Base-by-base conservation (phyloP, 371 early-diverging fungal genomes). In the Mucor indicus region DNA sequence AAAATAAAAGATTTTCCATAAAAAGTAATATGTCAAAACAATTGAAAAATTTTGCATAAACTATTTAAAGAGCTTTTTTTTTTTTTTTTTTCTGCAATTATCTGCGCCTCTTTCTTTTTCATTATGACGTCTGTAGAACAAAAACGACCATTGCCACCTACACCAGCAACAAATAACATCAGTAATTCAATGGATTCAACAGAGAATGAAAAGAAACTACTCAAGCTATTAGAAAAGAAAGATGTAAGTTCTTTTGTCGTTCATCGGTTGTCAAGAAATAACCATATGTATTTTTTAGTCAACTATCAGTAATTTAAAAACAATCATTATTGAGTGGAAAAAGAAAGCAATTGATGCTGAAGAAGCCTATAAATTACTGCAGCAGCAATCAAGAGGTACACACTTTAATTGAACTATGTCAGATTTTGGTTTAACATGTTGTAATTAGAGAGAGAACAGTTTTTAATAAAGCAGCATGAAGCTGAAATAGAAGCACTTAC, bases 311-410 rank as follows among this genome's bases (percentile, higher is more conserved):
- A 53, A 53, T 19, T 30, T 59, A 44, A 59, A 59, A 25, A 45
- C 44, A 17, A 40, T 53, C 3, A 50, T 49, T 7, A 24, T 45
- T 23, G 54, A 59, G 19, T 59, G 59, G 59, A 53, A 59, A 45
- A 53, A 48, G 9, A 53, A 59, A 15, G 53, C 59, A 3, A 40
- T 30, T 1, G 54, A 59, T 19, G 35, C 36, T 32, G 53, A 59
- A 45, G 36, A 20, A 5, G 35, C 49, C 9, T 45, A 44, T 13
- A 53, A 53, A 23, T 40, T 40, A 35, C 17, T 33, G 0, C 37
- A 43, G 12, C 37, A 40, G 8, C 24, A 23, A 38, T 21, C 35
- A 22, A 39, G 48, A 52, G 55, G 55, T 54, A 53, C 0, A 12
- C 17, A 45, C 8, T 11, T 10, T n/a, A 22, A 24, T 23, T 4